Conservation (phyloP, 495 filamentous ascomycete species). For the Penicillium coprophilum region DNA sequence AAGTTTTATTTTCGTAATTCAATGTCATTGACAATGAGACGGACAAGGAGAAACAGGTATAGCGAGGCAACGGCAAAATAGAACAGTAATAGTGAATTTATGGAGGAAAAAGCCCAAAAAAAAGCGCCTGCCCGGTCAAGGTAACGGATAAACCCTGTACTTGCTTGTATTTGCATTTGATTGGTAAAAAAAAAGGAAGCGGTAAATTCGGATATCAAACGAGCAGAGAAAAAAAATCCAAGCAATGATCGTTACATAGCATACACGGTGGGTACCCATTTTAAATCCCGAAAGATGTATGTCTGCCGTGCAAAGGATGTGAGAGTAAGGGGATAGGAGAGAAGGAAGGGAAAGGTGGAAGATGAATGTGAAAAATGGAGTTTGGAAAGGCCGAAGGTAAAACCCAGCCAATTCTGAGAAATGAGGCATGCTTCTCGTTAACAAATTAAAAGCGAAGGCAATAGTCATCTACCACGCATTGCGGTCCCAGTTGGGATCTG, state of each 20-base stretch:
- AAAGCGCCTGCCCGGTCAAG: neutral
- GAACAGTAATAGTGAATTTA: neutral
- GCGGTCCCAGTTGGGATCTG: slow-evolving; percentile 41
- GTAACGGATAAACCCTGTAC: neutral
- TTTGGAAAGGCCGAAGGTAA: neutral
- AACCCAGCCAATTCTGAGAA: neutral
- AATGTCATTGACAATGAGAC: neutral
- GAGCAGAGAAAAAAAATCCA: slow-evolving; percentile 8
- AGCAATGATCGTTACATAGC: slow-evolving; percentile 17
- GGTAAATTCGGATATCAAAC: slow-evolving; percentile 19
- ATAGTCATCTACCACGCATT: slow-evolving; percentile 36
- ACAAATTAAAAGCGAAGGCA: neutral
- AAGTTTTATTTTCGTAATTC: slow-evolving; percentile 3
- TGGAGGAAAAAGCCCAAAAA: neutral
- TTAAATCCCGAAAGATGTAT: slow-evolving; percentile 12
- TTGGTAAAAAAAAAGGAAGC: neutral
- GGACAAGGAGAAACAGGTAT: neutral
- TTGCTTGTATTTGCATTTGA: neutral
- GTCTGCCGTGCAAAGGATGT: slow-evolving; percentile 3
- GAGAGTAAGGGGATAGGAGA: slow-evolving; percentile 9
- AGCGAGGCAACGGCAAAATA: neutral
- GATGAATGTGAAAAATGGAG: neutral
- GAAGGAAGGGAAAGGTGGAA: slow-evolving; percentile 1
- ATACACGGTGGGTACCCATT: slow-evolving; percentile 15
- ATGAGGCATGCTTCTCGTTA: slow-evolving; percentile 21